phyloP scores from a whole-genome alignment of 805 yeast species.

The Starmerella stigmatis region DNA sequence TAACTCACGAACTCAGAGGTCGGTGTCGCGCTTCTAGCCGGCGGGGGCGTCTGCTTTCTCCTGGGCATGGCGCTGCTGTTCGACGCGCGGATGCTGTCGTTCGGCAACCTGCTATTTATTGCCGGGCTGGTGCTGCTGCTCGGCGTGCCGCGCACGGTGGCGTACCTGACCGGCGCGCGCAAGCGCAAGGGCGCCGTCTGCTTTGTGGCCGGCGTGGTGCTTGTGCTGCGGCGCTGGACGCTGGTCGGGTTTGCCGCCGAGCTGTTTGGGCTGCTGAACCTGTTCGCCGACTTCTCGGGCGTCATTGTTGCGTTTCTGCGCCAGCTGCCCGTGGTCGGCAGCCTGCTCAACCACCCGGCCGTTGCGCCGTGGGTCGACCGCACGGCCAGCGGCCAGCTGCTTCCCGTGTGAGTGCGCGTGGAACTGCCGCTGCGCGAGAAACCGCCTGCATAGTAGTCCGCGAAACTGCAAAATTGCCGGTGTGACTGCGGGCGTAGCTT shows the following conservation, averaged over 20 bases:
- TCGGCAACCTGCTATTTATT: slow-evolving; percentile 73
- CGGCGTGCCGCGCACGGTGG: slow-evolving; percentile 73
- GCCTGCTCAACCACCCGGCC: slow-evolving; percentile 65
- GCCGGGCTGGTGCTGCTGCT: slow-evolving; percentile 79
- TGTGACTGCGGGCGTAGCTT: no score
- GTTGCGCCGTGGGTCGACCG: slow-evolving; percentile 65
- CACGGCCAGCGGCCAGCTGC: slow-evolving; percentile 54
- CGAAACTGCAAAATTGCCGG: not conserved
- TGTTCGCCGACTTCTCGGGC: slow-evolving; percentile 90
- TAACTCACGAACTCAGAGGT: slow-evolving; percentile 49
- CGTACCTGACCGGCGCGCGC: slow-evolving; percentile 75
- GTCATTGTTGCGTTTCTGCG: slow-evolving; percentile 78
- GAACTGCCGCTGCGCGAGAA: no score
- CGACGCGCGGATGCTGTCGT: slow-evolving; percentile 77
- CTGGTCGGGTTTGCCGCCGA: slow-evolving; percentile 80
- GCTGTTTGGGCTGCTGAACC: slow-evolving; percentile 74
- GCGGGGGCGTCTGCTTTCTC: slow-evolving; percentile 58
- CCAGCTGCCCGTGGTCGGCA: slow-evolving; percentile 81
- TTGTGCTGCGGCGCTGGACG: slow-evolving; percentile 66
- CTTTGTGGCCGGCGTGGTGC: slow-evolving; percentile 60
- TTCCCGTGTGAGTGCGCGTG: slow-evolving; percentile 42
- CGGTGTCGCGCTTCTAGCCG: slow-evolving; percentile 84
- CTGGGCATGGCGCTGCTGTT: slow-evolving; percentile 78
- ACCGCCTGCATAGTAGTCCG: not conserved
- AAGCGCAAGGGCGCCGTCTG: slow-evolving; percentile 81